A percentile compares a stretch with the other conserved stretches of the same genome.
These are phyloP conservation scores for Boletus tomentosulus DNA, from an alignment of 768 basidiomycete genomes.

Conservation along the genomic window DNA sequence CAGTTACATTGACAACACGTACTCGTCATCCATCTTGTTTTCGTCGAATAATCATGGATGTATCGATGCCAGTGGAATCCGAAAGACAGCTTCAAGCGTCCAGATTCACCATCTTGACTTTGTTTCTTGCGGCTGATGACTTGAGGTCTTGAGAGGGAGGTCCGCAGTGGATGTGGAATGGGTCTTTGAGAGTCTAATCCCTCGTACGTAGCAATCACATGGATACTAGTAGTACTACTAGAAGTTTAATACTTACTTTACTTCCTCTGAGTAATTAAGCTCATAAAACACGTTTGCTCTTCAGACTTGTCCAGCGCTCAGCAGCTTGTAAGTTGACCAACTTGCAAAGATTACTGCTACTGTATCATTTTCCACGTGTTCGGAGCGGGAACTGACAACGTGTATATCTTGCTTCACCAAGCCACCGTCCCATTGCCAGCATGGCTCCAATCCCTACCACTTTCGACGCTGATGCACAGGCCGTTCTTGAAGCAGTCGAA, in stretches of 20 bases:
- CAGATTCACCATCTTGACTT: constrained; percentile 48
- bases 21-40: constrained; percentile 53
- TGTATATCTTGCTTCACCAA: background rate
- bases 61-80: constrained; percentile 39
- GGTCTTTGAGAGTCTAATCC: too few relatives aligned
- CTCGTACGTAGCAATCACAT: too few relatives aligned
- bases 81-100: constrained; percentile 21
- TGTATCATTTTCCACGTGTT: background rate
- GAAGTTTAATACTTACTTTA: background rate
- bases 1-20: constrained; percentile 34
- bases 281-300: too few relatives aligned
- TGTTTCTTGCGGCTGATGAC: constrained; percentile 38
- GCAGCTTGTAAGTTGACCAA: too few relatives aligned
- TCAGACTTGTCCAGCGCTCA: too few relatives aligned
- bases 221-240: too few relatives aligned
- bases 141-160: constrained; percentile 3
- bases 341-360: background rate
- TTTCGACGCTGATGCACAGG: constrained; percentile 47
- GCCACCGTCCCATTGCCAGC: background rate
- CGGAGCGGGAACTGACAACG: background rate
- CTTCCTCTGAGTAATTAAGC: too few relatives aligned
- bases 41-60: constrained; percentile 28
- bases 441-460: constrained; percentile 65
- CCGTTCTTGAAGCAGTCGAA: constrained; percentile 48
- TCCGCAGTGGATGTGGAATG: background rate